phyloP scores from a whole-genome alignment of 2,329 filamentous ascomycete genomes.

The Penicillium sp. region DNA sequence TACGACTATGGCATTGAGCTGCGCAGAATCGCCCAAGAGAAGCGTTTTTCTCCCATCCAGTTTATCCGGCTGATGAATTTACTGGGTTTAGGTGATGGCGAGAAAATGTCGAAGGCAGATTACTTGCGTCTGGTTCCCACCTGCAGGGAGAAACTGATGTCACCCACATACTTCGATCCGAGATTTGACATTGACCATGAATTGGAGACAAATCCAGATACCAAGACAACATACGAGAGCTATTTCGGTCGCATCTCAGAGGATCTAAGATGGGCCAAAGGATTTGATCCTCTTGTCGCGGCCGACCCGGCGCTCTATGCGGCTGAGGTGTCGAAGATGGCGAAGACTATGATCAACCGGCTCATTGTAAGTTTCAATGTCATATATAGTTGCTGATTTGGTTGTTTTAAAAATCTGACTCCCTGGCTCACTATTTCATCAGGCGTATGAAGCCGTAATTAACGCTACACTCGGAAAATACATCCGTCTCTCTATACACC shows the following conservation, averaged over 20 bases:
- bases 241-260: conserved; percentile 7
- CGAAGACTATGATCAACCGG: conserved; percentile 5
- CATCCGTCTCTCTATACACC: conserved; percentile 7
- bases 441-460: conserved; percentile 7
- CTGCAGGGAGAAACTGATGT: conserved; percentile 7
- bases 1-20: conserved; percentile 7
- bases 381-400: background rate
- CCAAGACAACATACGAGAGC: conserved; percentile 3
- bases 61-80: conserved; percentile 1
- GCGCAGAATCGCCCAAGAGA: conserved; percentile 1
- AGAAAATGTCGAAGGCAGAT: conserved; percentile 1
- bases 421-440: background rate
- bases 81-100: conserved; percentile 1
- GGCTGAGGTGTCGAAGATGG: conserved; percentile 1
- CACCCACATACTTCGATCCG: conserved; percentile 2
- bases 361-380: background rate
- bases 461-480: conserved; percentile 1
- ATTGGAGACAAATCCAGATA: conserved; percentile 4
- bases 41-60: conserved; percentile 5
- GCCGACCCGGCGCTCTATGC: conserved; percentile 1
- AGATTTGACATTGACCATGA: conserved; percentile 3
- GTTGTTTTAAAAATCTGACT: background rate
- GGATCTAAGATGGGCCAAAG: conserved; percentile 7
- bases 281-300: conserved; percentile 1
- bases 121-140: conserved; percentile 4